Conservation (phyloP, 768 basidiomycete genomes). For the Rhodotorula sphaerocarpa region DNA sequence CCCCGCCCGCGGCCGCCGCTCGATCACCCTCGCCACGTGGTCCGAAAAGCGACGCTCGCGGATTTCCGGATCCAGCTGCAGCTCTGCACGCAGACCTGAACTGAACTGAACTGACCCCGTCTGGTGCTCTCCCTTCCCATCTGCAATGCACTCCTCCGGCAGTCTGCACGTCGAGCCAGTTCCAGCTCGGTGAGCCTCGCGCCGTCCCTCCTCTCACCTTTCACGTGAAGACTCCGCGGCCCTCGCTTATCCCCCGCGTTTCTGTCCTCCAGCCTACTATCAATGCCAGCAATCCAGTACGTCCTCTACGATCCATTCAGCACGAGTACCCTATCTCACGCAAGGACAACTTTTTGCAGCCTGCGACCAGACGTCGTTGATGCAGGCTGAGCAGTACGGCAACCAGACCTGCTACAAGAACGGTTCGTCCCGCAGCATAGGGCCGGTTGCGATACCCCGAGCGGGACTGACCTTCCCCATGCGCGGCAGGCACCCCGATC, state of each 20-base stretch:
- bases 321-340: neutral
- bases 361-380: slow-evolving; percentile 9
- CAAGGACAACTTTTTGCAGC: neutral
- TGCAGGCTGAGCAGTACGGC: slow-evolving; percentile 18
- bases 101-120: neutral
- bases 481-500: slow-evolving; percentile 20
- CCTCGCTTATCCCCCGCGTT: neutral
- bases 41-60: no score
- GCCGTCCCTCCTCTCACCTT: neutral
- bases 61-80: neutral
- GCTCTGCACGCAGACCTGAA: no score
- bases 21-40: no score
- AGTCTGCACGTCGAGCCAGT: slow-evolving; percentile 20
- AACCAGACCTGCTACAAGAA: neutral
- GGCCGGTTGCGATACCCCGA: no score
- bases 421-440: neutral
- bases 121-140: neutral
- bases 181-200: slow-evolving; percentile 8
- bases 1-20: no score
- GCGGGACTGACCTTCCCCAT: neutral
- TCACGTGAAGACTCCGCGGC: neutral
- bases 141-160: neutral
- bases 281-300: slow-evolving; percentile 19
- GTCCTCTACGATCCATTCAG: neutral
- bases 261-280: slow-evolving; percentile 1